Evolutionary conservation across 495 filamentous ascomycete species (phyloP), one percentile per base, ranked within the genome.

Genomic region (Podospora fimiseda): DNA sequence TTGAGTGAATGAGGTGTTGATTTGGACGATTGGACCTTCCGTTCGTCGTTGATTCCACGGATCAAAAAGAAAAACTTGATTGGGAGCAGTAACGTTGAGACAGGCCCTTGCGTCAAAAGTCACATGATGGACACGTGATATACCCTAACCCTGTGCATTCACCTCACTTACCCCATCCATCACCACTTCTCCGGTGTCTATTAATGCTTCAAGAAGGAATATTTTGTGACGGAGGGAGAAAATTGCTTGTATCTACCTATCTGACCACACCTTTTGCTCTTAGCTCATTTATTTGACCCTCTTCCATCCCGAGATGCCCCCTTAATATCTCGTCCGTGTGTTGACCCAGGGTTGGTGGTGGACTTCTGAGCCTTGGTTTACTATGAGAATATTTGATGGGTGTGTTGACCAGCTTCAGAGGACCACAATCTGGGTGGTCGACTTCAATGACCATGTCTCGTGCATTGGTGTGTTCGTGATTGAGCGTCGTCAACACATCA

Each of bases 371-470:
- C n/a, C 83, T 75, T 1, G 92, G 89, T 50, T 76, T 81, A 9
- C 86, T 84, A 47, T 90, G 80, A 9, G 89, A 95, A 69, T 89
- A 97, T 67, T 98, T 98, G 54, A 98, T 83, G 0, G 93, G 93
- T n/a, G 92, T 91, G 61, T 93, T 95, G 20, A 98, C 82, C 50
- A 97, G 62, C 69, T 90, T 91, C 55, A 97, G 88, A 2, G 83
- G 80, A 1, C 93, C 93, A 62, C 90, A 95, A 2, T 73, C 69
- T 3, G 80, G 81, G 64, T 98, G 93, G 1, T 95, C 81, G 19
- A 96, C 74, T 59, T 93, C 88, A 4, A 83, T 79, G 3, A 98
- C 84, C 93, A 98, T 97, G 39, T 82, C 76, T 50, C 93, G 76
- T 21, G 92, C 92, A 47, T 78, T 74, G 2, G 92, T 90, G 64